Conservation (phyloP, 306 rosid genomes). For the Casuarina equisetifolia region DNA sequence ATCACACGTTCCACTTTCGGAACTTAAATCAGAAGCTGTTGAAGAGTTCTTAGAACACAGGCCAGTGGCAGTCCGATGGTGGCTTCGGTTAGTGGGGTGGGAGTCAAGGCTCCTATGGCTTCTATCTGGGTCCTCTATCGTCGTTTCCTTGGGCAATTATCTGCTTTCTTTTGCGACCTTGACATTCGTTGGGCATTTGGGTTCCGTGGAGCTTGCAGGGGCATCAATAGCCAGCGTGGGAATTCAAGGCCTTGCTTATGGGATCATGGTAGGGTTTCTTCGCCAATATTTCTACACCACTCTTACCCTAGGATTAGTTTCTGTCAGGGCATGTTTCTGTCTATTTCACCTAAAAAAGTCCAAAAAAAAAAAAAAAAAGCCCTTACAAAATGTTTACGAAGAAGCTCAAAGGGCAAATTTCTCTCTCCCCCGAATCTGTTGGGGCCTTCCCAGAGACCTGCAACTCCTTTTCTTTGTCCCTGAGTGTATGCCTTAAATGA, state of each 20-base stretch:
- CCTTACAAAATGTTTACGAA: too few relatives aligned
- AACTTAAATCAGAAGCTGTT: not conserved
- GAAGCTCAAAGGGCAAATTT: too few relatives aligned
- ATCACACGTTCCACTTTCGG: not conserved
- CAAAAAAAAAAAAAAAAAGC: too few relatives aligned
- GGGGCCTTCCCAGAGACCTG: too few relatives aligned
- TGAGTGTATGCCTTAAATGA: not conserved
- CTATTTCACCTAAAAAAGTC: not conserved
- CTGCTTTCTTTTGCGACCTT: constrained; percentile 50
- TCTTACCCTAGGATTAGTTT: not conserved
- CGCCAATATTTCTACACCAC: not conserved
- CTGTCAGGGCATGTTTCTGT: too few relatives aligned
- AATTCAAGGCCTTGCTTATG: constrained; percentile 78
- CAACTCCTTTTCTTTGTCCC: too few relatives aligned
- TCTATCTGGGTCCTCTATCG: constrained; percentile 45
- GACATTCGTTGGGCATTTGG: constrained; percentile 65
- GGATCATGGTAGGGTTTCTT: constrained; percentile 52
- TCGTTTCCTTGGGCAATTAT: constrained; percentile 38
- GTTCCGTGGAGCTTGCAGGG: constrained; percentile 63
- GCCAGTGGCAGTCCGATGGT: constrained; percentile 27
- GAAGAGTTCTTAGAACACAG: constrained; percentile 40
- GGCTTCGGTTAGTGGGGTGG: constrained; percentile 62
- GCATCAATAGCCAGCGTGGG: constrained; percentile 73
- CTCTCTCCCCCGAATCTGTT: too few relatives aligned
- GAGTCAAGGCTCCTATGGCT: constrained; percentile 75